Conservation (phyloP, 306 rosid species). For the Quercus parvula region DNA sequence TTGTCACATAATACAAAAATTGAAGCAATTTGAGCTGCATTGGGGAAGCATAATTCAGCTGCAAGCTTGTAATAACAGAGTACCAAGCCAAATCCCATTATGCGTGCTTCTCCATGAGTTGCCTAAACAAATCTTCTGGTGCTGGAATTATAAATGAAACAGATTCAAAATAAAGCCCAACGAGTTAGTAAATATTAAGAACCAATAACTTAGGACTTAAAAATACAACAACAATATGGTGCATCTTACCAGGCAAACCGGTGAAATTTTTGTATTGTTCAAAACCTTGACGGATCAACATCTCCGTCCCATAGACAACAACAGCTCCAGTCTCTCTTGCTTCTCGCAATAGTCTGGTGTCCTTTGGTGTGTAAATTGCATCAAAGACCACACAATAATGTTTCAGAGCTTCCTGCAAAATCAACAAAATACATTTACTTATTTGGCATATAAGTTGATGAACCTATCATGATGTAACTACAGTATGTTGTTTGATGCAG, state of each 20-base stretch:
- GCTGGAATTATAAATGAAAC: conserved; percentile 32
- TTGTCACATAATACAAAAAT: background rate
- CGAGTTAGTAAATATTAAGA: background rate
- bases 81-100: conserved; percentile 1
- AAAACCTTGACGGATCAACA: conserved; percentile 48
- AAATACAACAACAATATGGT: background rate
- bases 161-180: background rate
- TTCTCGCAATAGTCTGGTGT: conserved; percentile 39
- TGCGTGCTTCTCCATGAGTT: conserved; percentile 50
- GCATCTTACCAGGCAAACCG: conserved; percentile 42
- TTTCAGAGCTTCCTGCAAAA: conserved; percentile 37
- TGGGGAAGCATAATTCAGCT: background rate
- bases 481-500: background rate
- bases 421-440: background rate
- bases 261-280: conserved; percentile 53
- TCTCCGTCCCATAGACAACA: conserved; percentile 45
- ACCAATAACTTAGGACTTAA: background rate
- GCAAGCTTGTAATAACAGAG: background rate
- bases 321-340: conserved; percentile 41
- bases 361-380: conserved; percentile 51
- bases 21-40: background rate
- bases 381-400: conserved; percentile 50
- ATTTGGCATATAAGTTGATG: background rate
- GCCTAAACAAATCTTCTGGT: conserved; percentile 47
- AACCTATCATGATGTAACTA: background rate